Evolutionary conservation across 1,284 basidiomycete genomes (phyloP), one percentile per base, ranked within the genome.

Genomic region (Naganishia albida): DNA sequence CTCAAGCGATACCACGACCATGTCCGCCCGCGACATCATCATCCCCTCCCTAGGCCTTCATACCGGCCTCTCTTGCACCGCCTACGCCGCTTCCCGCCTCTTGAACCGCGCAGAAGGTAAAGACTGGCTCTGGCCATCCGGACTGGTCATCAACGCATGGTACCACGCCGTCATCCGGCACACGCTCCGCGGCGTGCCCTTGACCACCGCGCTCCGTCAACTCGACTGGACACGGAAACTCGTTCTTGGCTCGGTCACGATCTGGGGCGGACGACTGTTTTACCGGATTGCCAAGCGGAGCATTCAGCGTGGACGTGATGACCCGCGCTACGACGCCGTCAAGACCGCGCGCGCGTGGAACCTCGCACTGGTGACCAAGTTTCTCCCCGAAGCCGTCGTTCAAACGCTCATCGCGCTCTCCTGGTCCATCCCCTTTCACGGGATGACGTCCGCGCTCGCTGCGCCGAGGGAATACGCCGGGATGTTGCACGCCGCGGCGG

Each of bases 351-450:
- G 59, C 7, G 67, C 51, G 4, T 71, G 72, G 70, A 68, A 60
- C 59, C 64, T 62, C 40, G 65, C 67, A 10, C 49, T 67, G 15
- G 59, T 66, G 49, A 63, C 64, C 4, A 49, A 52, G 26, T 72
- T 66, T 63, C 30, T 67, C 6, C 68, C 68, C 34, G 70, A 71
- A 51, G 68, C 67, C 7, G 52, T 70, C 25, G 63, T 68, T n/a
- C 70, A 72, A 48, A 55, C 70, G 7, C 23, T 73, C 46, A 72
- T 72, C 62, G 64, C 66, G 8, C 62, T 72, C 10, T 68, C 70
- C 2, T 70, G 70, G 63, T 69, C 66, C n/a, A 63, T 68, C 10
- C 72, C 71, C 13, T 69, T 73, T 65, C 48, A 53, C 59, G 59
- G 56, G 16, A 23, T 50, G 18, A 44, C 48, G 30, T 51, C 55